Evolutionary conservation across 495 filamentous ascomycete species (phyloP).

Genomic region (Aspergillus leporis): DNA sequence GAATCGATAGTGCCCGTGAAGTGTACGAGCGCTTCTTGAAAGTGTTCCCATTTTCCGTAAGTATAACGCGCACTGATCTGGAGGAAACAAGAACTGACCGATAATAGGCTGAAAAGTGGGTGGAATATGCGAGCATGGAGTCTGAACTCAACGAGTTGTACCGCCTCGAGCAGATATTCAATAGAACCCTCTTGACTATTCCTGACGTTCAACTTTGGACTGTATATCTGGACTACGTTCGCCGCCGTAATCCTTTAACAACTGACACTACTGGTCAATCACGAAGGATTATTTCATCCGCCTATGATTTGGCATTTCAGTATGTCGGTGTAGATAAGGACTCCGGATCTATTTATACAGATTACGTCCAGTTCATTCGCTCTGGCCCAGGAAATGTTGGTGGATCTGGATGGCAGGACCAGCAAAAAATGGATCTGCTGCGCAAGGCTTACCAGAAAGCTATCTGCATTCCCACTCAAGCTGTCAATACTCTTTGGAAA

Average conservation of each 20-base stretch:
- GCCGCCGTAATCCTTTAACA: constrained; percentile 80
- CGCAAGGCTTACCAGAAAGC: constrained; percentile 90
- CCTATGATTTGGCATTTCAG: constrained; percentile 88
- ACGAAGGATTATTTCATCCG: constrained; percentile 71
- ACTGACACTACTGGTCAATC: constrained; percentile 76
- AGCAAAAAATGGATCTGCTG: constrained; percentile 93
- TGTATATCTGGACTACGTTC: constrained; percentile 92
- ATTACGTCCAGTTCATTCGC: constrained; percentile 89
- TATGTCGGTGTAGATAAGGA: constrained; percentile 91
- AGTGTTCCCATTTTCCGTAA: constrained; percentile 86
- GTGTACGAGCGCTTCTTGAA: constrained; percentile 84
- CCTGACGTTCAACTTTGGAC: constrained; percentile 87
- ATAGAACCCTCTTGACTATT: constrained; percentile 66
- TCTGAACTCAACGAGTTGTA: constrained; percentile 74
- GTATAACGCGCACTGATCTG: constrained; percentile 35
- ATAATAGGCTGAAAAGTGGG: constrained; percentile 82
- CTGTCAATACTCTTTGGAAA: constrained; percentile 84
- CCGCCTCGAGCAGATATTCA: constrained; percentile 80
- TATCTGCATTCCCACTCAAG: constrained; percentile 77
- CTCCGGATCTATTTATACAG: constrained; percentile 85
- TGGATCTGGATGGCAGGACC: constrained; percentile 88
- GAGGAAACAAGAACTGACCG: constrained; percentile 18
- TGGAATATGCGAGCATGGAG: constrained; percentile 83
- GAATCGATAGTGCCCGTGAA: constrained; percentile 75
- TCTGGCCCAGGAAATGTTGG: constrained; percentile 80